Percentiles rank a stretch among this genome's conserved stretches.
These are phyloP conservation scores for Hypoxylon sp. DNA, from an alignment of 2,329 filamentous ascomycete genomes.

Conservation along the genomic window DNA sequence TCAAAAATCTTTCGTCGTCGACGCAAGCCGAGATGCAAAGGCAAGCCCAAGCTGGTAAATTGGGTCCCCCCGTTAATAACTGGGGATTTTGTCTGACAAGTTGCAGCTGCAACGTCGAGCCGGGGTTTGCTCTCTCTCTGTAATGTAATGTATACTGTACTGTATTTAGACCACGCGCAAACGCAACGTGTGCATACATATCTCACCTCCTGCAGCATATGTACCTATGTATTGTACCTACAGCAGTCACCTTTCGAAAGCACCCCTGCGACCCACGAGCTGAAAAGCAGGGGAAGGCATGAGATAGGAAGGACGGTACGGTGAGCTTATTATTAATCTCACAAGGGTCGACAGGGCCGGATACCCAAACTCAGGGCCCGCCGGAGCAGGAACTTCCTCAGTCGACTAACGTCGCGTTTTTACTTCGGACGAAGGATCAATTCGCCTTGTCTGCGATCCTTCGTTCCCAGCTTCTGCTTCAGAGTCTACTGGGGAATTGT, in stretches of 20 bases:
- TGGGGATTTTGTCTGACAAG: constrained; percentile 22
- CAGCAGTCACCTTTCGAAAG: constrained; percentile 9
- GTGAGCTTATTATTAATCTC: constrained; percentile 27
- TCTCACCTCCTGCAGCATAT: constrained; percentile 23
- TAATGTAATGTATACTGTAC: constrained; percentile 12
- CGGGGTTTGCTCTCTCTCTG: constrained; percentile 20
- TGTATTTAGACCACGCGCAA: constrained; percentile 13
- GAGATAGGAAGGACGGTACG: constrained; percentile 38
- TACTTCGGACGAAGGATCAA: constrained; percentile 24
- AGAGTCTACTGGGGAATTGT: constrained; percentile 28
- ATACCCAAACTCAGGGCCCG: constrained; percentile 14
- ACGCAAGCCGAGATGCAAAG: constrained; percentile 21
- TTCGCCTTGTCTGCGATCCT: constrained; percentile 10
- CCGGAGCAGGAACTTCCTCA: constrained; percentile 3
- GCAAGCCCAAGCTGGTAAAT: constrained; percentile 1
- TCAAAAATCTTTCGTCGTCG: constrained; percentile 3
- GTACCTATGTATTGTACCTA: constrained; percentile 33
- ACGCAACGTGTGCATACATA: constrained; percentile 14
- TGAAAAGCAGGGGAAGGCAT: constrained; percentile 37
- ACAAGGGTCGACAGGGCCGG: constrained; percentile 31
- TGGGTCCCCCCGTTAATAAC: constrained; percentile 9
- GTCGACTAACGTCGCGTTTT: constrained; percentile 9
- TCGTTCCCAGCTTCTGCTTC: constrained; percentile 29
- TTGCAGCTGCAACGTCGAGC: constrained; percentile 24
- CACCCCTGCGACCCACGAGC: constrained; percentile 34